Conservation (phyloP, 139 green algal genomes). For the Mychonastes homosphaera region DNA sequence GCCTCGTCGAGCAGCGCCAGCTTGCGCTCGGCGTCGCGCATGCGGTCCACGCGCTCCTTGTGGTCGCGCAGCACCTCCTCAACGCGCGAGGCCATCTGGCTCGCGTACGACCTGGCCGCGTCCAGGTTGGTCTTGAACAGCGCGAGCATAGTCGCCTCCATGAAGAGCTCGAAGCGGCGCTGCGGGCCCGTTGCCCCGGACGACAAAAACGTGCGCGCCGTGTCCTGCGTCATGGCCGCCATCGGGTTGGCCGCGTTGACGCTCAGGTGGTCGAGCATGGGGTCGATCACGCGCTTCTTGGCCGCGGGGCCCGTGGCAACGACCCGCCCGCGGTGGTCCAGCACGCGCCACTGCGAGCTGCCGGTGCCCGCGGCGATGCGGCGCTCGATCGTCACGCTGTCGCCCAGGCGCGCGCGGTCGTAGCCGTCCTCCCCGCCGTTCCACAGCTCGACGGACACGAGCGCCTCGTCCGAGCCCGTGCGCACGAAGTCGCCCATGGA, state of each 20-base stretch:
- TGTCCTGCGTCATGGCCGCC: constrained; percentile 49
- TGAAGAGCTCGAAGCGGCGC: constrained; percentile 60
- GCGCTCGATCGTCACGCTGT: constrained; percentile 15
- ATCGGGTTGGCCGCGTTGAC: constrained; percentile 42
- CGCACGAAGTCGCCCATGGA: constrained; percentile 28
- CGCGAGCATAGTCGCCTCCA: constrained; percentile 52
- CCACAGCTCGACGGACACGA: constrained; percentile 48
- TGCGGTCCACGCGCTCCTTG: no score
- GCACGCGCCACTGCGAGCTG: constrained; percentile 5
- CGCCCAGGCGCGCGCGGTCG: constrained; percentile 21
- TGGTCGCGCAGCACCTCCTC: no score
- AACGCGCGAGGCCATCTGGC: no score
- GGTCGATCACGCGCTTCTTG: constrained; percentile 10
- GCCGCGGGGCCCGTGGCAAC: neutral
- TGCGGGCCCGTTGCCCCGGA: constrained; percentile 20
- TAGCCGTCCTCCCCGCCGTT: constrained; percentile 58
- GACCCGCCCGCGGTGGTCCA: neutral
- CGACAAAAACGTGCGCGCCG: constrained; percentile 44
- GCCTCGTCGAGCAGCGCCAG: no score
- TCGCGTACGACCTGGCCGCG: no score
- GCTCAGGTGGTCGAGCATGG: constrained; percentile 33
- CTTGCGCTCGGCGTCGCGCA: no score
- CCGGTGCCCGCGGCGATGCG: constrained; percentile 1
- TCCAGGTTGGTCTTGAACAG: constrained; percentile 9
- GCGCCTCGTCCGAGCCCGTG: constrained; percentile 15